A percentile compares a stretch with the other conserved stretches of the same genome.
These are phyloP conservation scores for Chytriomyces hyalinus DNA, from an alignment of 192 early-diverging fungal species.

Conservation along the genomic window DNA sequence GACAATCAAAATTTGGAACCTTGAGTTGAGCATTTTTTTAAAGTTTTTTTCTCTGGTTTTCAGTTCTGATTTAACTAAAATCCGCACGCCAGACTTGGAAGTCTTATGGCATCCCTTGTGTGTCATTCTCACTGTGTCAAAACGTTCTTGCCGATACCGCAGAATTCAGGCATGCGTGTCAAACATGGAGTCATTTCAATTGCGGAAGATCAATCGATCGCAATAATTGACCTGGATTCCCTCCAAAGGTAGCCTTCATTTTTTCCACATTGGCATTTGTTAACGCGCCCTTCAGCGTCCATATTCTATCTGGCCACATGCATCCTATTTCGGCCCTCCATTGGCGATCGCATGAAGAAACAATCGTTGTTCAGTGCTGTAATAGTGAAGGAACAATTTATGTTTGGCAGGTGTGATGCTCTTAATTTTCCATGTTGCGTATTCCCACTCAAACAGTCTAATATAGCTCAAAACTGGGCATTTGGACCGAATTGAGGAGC, in stretches of 20 bases:
- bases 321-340: constrained; percentile 61
- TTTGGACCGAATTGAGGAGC: constrained; percentile 69
- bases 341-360: constrained; percentile 72
- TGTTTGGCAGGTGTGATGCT: constrained; percentile 75
- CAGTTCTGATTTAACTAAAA: neutral
- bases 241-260: constrained; percentile 57
- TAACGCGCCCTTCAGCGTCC: constrained; percentile 34
- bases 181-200: constrained; percentile 63
- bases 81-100: constrained; percentile 38
- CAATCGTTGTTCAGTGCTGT: constrained; percentile 59
- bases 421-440: neutral
- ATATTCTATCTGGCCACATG: constrained; percentile 68
- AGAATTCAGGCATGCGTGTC: constrained; percentile 45
- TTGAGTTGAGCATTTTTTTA: constrained; percentile 61
- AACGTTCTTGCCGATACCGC: constrained; percentile 32
- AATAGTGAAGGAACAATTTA: constrained; percentile 67
- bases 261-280: neutral
- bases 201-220: constrained; percentile 71
- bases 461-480: constrained; percentile 74
- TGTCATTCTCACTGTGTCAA: constrained; percentile 40
- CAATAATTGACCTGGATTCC: constrained; percentile 75
- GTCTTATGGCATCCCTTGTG: constrained; percentile 65
- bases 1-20: constrained; percentile 73
- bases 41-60: neutral
- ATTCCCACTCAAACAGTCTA: neutral